These are phyloP conservation scores for Immersiporthe knoxdaviesiana DNA, from an alignment of 2,329 filamentous ascomycete genomes.

Conservation along the genomic window DNA sequence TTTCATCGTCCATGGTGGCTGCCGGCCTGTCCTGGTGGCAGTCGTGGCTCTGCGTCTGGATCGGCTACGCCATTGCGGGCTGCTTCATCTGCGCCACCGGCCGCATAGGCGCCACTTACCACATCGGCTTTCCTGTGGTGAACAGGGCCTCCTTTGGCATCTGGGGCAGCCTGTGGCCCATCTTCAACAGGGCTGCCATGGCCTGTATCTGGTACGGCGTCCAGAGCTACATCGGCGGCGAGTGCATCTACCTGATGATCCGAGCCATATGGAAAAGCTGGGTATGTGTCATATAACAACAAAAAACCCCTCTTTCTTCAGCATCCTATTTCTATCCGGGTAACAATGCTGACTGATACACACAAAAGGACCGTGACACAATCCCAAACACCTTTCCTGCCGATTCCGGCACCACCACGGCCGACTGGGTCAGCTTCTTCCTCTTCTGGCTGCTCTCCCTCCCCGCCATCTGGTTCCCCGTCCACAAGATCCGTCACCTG, in stretches of 20 bases:
- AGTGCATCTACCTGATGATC: slow-evolving; percentile 89
- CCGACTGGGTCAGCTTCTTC: slow-evolving; percentile 80
- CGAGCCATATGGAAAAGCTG: slow-evolving; percentile 77
- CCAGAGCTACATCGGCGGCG: slow-evolving; percentile 81
- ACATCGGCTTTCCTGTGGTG: slow-evolving; percentile 86
- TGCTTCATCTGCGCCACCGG: slow-evolving; percentile 78
- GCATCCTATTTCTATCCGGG: no score
- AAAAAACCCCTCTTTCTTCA: no score
- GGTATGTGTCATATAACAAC: slow-evolving; percentile 44
- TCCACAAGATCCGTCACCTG: slow-evolving; percentile 84
- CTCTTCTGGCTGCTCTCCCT: slow-evolving; percentile 82
- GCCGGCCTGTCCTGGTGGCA: slow-evolving; percentile 88
- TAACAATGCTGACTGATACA: no score
- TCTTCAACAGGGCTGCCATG: slow-evolving; percentile 87
- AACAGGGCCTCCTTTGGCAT: slow-evolving; percentile 81
- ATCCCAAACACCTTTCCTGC: slow-evolving; percentile 69
- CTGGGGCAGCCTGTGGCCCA: slow-evolving; percentile 87
- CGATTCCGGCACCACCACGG: slow-evolving; percentile 71
- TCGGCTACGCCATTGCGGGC: slow-evolving; percentile 79
- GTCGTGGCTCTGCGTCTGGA: slow-evolving; percentile 84
- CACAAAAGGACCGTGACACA: slow-evolving; percentile 48
- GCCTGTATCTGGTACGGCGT: slow-evolving; percentile 88
- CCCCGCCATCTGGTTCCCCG: slow-evolving; percentile 86
- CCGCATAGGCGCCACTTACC: slow-evolving; percentile 83
- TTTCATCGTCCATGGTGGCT: slow-evolving; percentile 80